Conservation (phyloP, 768 basidiomycete species). For the Leccinum barrowsii region DNA sequence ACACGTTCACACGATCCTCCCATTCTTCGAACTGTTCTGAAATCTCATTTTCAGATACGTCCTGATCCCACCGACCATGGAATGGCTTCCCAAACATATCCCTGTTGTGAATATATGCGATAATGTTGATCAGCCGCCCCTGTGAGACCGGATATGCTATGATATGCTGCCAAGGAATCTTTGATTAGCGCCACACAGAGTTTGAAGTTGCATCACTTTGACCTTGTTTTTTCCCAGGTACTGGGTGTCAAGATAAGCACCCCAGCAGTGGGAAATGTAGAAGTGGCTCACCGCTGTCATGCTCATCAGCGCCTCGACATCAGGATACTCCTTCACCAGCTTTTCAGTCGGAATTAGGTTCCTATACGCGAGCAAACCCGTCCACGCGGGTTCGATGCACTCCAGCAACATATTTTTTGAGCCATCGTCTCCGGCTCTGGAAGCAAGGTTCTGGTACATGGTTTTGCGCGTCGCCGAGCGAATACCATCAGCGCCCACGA, state of each 20-base stretch:
- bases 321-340: constrained; percentile 33
- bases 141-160: constrained; percentile 39
- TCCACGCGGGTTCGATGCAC: constrained; percentile 36
- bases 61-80: constrained; percentile 28
- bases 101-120: constrained; percentile 26
- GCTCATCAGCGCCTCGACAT: constrained; percentile 20
- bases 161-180: constrained; percentile 31
- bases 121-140: constrained; percentile 36
- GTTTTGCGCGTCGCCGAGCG: constrained; percentile 32
- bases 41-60: constrained; percentile 33
- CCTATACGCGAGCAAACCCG: constrained; percentile 38
- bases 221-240: constrained; percentile 23
- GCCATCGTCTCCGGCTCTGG: not conserved
- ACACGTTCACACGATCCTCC: constrained; percentile 6
- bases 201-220: not conserved
- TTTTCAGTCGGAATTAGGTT: constrained; percentile 30
- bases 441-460: constrained; percentile 23
- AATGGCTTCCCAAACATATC: constrained; percentile 30
- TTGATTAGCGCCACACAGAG: not conserved
- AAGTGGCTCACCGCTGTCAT: constrained; percentile 20
- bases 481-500: constrained; percentile 44
- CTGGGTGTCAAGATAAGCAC: constrained; percentile 11
- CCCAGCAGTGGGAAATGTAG: not conserved
- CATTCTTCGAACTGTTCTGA: constrained; percentile 28
- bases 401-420: constrained; percentile 9